Evolutionary conservation across 2,329 filamentous ascomycete species (phyloP).

Genomic region (Botrytis medusae): DNA sequence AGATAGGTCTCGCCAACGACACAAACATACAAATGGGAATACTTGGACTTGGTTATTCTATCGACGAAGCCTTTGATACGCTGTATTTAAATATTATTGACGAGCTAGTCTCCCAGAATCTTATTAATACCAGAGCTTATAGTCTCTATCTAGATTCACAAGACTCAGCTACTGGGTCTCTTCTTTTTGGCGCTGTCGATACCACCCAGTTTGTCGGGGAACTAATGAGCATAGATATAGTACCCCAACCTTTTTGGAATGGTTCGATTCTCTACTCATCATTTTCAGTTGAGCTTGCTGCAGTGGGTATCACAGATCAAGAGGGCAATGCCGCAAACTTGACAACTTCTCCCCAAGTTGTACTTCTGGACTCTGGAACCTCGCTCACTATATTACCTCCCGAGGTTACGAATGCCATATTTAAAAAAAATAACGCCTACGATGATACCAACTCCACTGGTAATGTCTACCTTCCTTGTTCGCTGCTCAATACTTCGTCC

Average conservation of each 20-base stretch:
- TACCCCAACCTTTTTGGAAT: conserved; percentile 24
- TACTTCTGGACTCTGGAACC: conserved; percentile 64
- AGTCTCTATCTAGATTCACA: conserved; percentile 40
- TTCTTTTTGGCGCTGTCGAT: conserved; percentile 49
- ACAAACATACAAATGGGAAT: conserved; percentile 53
- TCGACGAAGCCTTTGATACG: conserved; percentile 49
- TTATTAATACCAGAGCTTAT: conserved; percentile 45
- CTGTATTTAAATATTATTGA: conserved; percentile 37
- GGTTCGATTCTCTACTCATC: conserved; percentile 26
- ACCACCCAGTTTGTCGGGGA: conserved; percentile 46
- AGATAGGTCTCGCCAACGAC: conserved; percentile 54
- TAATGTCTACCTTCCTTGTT: conserved; percentile 40
- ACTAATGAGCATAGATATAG: conserved; percentile 32
- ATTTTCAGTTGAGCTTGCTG: conserved; percentile 33
- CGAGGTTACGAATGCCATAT: conserved; percentile 47
- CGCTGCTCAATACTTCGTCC: conserved; percentile 42
- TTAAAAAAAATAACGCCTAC: conserved; percentile 42
- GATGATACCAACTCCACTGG: conserved; percentile 30
- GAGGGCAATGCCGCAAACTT: conserved; percentile 23
- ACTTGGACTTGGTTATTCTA: conserved; percentile 55
- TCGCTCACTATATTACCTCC: conserved; percentile 64
- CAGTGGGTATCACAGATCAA: conserved; percentile 35
- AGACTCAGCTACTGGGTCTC: conserved; percentile 35
- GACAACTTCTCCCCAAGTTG: conserved; percentile 43
- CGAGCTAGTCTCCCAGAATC: conserved; percentile 43